These are phyloP conservation scores for Monascus purpureus DNA, from an alignment of 495 filamentous ascomycete species.

Conservation along the genomic window DNA sequence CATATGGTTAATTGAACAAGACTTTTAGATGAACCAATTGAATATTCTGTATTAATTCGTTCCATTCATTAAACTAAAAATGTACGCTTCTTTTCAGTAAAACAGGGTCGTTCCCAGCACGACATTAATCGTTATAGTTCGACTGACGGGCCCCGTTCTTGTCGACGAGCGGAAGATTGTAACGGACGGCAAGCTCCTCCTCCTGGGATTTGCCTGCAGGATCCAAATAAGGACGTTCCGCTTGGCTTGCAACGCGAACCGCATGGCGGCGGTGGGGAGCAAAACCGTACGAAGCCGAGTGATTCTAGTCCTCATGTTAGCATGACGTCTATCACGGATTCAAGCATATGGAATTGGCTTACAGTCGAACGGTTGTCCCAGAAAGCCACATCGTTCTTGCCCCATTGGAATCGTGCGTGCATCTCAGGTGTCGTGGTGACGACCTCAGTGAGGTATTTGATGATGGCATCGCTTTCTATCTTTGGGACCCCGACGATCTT, in stretches of 20 bases:
- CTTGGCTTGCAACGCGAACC: slow-evolving; percentile 44
- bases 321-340: neutral
- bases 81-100: too few relatives aligned
- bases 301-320: slow-evolving; percentile 27
- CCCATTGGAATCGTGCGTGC: slow-evolving; percentile 60
- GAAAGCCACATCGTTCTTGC: slow-evolving; percentile 53
- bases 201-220: slow-evolving; percentile 43
- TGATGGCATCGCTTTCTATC: slow-evolving; percentile 49
- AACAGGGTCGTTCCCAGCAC: too few relatives aligned
- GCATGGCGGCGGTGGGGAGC: slow-evolving; percentile 48
- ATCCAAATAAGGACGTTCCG: slow-evolving; percentile 41
- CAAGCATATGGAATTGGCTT: slow-evolving; percentile 9
- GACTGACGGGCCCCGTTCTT: slow-evolving; percentile 47
- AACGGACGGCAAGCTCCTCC: slow-evolving; percentile 35
- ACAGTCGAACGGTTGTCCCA: slow-evolving; percentile 63
- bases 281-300: slow-evolving; percentile 48
- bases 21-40: too few relatives aligned
- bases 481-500: slow-evolving; percentile 56
- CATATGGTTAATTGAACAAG: too few relatives aligned
- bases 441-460: slow-evolving; percentile 51
- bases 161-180: slow-evolving; percentile 38
- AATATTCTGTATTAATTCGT: too few relatives aligned
- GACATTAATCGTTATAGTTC: slow-evolving; percentile 51
- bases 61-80: too few relatives aligned
- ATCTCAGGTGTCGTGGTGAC: slow-evolving; percentile 49